Conservation (phyloP, 805 yeast genomes). For the Zygosaccharomyces lentus region DNA sequence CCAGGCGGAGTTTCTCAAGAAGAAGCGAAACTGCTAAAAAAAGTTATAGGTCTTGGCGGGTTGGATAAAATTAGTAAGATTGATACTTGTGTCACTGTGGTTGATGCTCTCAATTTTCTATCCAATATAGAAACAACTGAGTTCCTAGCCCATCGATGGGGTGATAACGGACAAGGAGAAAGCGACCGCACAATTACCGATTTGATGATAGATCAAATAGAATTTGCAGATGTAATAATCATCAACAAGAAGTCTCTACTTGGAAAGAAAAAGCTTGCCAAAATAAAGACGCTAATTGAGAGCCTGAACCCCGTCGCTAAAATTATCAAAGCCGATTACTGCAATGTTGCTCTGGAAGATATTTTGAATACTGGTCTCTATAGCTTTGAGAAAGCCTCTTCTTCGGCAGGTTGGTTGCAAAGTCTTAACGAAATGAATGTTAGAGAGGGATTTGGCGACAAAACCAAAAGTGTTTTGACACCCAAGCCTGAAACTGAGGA, state of each 20-base stretch:
- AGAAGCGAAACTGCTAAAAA: constrained; percentile 19
- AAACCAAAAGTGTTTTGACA: constrained; percentile 24
- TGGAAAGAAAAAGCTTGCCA: constrained; percentile 25
- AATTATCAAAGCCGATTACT: constrained; percentile 36
- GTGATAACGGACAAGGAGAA: constrained; percentile 40
- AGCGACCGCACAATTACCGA: constrained; percentile 45
- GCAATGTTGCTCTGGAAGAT: constrained; percentile 36
- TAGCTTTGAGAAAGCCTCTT: constrained; percentile 41
- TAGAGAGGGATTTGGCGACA: constrained; percentile 35
- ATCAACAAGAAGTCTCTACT: constrained; percentile 38
- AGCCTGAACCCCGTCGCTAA: constrained; percentile 43
- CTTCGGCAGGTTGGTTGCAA: constrained; percentile 45
- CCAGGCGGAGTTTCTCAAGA: constrained; percentile 22
- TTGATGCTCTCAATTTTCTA: constrained; percentile 42
- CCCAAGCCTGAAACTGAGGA: constrained; percentile 47
- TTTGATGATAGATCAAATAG: constrained; percentile 45
- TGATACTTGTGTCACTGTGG: constrained; percentile 46
- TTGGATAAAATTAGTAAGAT: constrained; percentile 38
- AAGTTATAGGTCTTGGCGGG: constrained; percentile 39
- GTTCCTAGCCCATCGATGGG: constrained; percentile 36
- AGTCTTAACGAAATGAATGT: constrained; percentile 39
- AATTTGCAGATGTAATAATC: constrained; percentile 44
- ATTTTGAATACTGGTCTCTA: constrained; percentile 38
- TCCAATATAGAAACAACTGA: constrained; percentile 43
- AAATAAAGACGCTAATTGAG: constrained; percentile 35